Conservation (phyloP, 768 basidiomycete genomes). For the Coprinellus micaceus region DNA sequence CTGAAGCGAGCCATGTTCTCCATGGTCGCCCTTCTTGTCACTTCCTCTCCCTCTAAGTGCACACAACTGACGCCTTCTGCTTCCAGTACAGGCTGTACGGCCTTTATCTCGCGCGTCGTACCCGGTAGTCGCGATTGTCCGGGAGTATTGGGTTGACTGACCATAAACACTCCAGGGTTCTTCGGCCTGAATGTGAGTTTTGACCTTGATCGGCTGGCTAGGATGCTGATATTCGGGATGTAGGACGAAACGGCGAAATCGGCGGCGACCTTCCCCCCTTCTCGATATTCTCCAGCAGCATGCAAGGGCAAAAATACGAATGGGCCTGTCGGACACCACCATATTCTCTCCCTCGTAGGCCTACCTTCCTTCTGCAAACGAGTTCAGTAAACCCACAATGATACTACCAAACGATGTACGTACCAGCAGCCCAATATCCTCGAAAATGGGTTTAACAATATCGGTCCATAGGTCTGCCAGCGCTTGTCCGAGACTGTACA, state of each 20-base stretch:
- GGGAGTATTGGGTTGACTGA: conserved; percentile 8
- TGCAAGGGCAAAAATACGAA: not conserved
- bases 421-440: not conserved
- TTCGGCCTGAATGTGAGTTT: not conserved
- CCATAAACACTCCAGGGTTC: not conserved
- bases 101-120: conserved; percentile 8
- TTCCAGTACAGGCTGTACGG: no score
- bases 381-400: not conserved
- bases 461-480: not conserved
- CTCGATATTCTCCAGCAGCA: not conserved
- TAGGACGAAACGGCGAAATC: conserved; percentile 6
- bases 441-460: not conserved
- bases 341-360: not conserved
- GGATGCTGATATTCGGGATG: not conserved
- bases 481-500: not conserved
- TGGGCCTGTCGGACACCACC: conserved; percentile 3
- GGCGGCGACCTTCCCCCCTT: no score
- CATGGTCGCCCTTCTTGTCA: no score
- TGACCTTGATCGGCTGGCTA: no score
- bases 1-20: no score
- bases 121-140: conserved; percentile 4
- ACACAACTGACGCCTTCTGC: no score
- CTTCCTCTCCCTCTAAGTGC: no score
- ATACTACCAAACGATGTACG: no score
- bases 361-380: not conserved